Conservation (phyloP, 106 monocot species). For the Dioscorea alata region DNA sequence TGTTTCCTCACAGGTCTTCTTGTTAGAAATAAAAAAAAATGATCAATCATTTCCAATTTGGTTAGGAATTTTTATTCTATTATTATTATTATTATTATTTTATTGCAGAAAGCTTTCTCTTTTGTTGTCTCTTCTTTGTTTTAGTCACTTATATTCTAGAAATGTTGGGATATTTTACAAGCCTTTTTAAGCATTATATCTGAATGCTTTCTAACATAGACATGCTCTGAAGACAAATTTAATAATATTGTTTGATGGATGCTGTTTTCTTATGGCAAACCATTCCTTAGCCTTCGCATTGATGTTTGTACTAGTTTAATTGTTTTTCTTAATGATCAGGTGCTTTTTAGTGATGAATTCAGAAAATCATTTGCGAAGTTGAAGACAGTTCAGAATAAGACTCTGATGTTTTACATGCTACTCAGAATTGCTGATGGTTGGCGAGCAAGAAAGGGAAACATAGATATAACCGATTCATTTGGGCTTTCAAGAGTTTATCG, state of each 20-base stretch:
- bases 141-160: neutral
- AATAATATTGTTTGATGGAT: neutral
- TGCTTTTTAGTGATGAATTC: constrained; percentile 48
- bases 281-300: too few species aligned
- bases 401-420: constrained; percentile 22
- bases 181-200: too few species aligned
- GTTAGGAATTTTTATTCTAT: neutral
- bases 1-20: too few species aligned
- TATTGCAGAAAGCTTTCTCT: neutral
- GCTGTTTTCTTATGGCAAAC: neutral
- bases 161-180: too few species aligned
- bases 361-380: constrained; percentile 36
- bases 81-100: neutral
- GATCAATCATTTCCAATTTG: neutral
- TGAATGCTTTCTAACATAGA: too few species aligned
- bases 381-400: constrained; percentile 17
- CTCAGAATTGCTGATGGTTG: constrained; percentile 41
- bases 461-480: constrained; percentile 1
- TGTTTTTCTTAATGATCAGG: constrained; percentile 17
- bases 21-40: too few species aligned
- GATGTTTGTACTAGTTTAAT: too few species aligned
- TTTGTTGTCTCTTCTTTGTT: neutral
- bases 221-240: neutral
- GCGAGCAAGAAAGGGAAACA: constrained; percentile 19
- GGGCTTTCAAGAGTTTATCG: constrained; percentile 32